Conservation (phyloP, 371 early-diverging fungal species). For the Mucor piriformis region DNA sequence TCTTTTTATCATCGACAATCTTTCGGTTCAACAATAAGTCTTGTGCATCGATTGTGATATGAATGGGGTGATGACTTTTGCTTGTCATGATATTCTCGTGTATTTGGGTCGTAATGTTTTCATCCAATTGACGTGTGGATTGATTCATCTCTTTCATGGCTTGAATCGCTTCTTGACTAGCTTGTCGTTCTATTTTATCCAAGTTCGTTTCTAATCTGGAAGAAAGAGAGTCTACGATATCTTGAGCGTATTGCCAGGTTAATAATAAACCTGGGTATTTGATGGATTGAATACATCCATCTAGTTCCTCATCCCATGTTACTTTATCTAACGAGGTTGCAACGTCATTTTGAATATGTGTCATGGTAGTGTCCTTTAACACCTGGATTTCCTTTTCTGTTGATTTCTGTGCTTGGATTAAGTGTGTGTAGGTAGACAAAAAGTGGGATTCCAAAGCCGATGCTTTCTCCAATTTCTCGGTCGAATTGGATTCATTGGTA, state of each 20-base stretch:
- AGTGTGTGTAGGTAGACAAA: not conserved
- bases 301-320: constrained; percentile 61
- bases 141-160: constrained; percentile 27
- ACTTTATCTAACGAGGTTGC: not conserved
- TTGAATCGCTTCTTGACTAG: constrained; percentile 62
- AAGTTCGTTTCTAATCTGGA: constrained; percentile 54
- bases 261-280: constrained; percentile 83
- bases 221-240: constrained; percentile 66
- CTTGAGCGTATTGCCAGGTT: constrained; percentile 85
- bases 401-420: not conserved
- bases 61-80: not conserved
- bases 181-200: constrained; percentile 60
- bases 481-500: constrained; percentile 52
- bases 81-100: not conserved
- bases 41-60: constrained; percentile 3
- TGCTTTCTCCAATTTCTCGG: constrained; percentile 21
- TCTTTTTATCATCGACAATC: constrained; percentile 10
- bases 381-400: not conserved
- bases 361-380: not conserved
- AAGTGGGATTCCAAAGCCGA: constrained; percentile 55
- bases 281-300: constrained; percentile 65
- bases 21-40: constrained; percentile 6
- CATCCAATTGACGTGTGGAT: not conserved
- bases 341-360: not conserved
- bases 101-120: not conserved